Evolutionary conservation across 23 red algal species (phyloP).

Genomic region (Gracilaria vermiculophylla): DNA sequence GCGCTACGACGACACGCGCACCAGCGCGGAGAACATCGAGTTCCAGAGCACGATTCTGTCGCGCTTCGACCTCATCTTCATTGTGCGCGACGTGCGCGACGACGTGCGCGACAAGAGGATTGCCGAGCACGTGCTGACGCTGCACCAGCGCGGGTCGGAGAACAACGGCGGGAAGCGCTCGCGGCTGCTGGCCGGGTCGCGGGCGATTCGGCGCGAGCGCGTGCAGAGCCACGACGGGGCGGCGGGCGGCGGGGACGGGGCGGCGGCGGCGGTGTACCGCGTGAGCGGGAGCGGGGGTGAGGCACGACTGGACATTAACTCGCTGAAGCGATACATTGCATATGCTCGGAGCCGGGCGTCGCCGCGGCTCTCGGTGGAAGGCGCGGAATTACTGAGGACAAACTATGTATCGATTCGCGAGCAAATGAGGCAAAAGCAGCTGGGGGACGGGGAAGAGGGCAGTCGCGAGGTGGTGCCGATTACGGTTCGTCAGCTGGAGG

Average conservation of each 20-base stretch:
- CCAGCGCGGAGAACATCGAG: constrained; percentile 92
- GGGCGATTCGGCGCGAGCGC: neutral
- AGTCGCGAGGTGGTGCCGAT: constrained; percentile 80
- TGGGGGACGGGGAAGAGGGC: constrained; percentile 52
- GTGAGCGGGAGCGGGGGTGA: constrained; percentile 39
- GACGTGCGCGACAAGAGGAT: constrained; percentile 87
- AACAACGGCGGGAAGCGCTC: neutral
- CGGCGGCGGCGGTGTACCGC: neutral
- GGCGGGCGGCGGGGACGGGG: neutral
- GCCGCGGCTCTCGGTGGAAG: constrained; percentile 90
- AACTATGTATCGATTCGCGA: constrained; percentile 97
- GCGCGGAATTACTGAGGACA: constrained; percentile 85
- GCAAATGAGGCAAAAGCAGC: constrained; percentile 68
- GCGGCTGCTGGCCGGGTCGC: constrained; percentile 8
- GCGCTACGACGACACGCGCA: constrained; percentile 89
- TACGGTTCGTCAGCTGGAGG: constrained; percentile 93
- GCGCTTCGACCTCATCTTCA: constrained; percentile 97
- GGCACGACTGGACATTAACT: constrained; percentile 80
- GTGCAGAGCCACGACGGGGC: constrained; percentile 11
- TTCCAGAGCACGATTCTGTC: constrained; percentile 98
- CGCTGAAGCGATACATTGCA: constrained; percentile 93
- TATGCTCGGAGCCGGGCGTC: constrained; percentile 80
- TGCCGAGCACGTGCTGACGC: constrained; percentile 85
- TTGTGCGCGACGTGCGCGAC: constrained; percentile 91
- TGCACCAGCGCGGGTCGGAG: constrained; percentile 85